Evolutionary conservation across 129 eudicot genomes (phyloP).

Genomic region (carrot (Daucus carota)): DH1_v3.0 NC_030381.2:39169501-39170000

Average conservation of each 20-base stretch:
- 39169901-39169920: constrained; percentile 1
- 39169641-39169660: constrained; percentile 7
- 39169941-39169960: constrained; percentile 13
- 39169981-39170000: neutral
- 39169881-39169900: neutral
- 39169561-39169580: constrained; percentile 32
- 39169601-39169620: constrained; percentile 15
- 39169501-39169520: constrained; percentile 55
- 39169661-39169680: neutral
- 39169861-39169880: constrained; percentile 4
- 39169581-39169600: constrained; percentile 26
- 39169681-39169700: neutral
- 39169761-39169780: neutral
- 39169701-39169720: neutral
- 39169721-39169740: neutral
- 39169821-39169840: neutral
- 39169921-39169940: constrained; percentile 5
- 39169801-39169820: constrained; percentile 8
- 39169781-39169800: constrained; percentile 8
- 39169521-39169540: constrained; percentile 16
- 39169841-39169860: neutral
- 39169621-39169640: constrained; percentile 27
- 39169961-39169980: constrained; percentile 18
- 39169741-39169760: constrained; percentile 9
- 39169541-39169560: constrained; percentile 11